Evolutionary conservation across 2,329 filamentous ascomycete genomes (phyloP).

Genomic region (Capronia epimyces): DNA sequence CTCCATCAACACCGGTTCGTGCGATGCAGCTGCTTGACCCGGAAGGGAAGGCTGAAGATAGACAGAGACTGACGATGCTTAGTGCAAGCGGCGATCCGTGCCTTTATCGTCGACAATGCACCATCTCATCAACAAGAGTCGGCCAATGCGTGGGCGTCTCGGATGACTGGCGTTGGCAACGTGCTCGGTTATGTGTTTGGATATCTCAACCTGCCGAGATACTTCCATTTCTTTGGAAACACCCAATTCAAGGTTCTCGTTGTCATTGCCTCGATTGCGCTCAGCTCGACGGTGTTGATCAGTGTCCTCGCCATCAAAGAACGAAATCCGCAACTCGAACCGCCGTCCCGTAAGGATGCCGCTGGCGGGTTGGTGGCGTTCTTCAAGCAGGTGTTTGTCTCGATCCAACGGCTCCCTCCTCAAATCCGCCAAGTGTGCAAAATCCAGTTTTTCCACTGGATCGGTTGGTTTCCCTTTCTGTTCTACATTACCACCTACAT

Average conservation of each 20-base stretch:
- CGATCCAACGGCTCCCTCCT: constrained; percentile 70
- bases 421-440: constrained; percentile 78
- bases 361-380: constrained; percentile 62
- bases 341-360: constrained; percentile 53
- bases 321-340: constrained; percentile 71
- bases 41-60: constrained; percentile 13
- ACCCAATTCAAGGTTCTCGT: constrained; percentile 93
- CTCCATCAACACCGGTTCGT: constrained; percentile 79
- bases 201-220: constrained; percentile 69
- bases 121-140: constrained; percentile 89
- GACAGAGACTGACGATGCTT: constrained; percentile 8
- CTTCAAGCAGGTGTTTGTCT: constrained; percentile 70
- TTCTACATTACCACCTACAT: constrained; percentile 95
- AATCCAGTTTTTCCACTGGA: constrained; percentile 82
- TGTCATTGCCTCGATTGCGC: constrained; percentile 70
- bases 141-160: constrained; percentile 90
- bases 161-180: constrained; percentile 80
- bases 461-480: constrained; percentile 91
- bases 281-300: constrained; percentile 63
- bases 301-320: constrained; percentile 68
- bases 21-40: not conserved
- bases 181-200: constrained; percentile 86
- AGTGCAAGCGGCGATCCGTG: constrained; percentile 86
- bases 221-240: constrained; percentile 73
- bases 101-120: constrained; percentile 89